Evolutionary conservation across 73 alveolate genomes (phyloP).

Genomic region (Paraurostyla sp.): DNA sequence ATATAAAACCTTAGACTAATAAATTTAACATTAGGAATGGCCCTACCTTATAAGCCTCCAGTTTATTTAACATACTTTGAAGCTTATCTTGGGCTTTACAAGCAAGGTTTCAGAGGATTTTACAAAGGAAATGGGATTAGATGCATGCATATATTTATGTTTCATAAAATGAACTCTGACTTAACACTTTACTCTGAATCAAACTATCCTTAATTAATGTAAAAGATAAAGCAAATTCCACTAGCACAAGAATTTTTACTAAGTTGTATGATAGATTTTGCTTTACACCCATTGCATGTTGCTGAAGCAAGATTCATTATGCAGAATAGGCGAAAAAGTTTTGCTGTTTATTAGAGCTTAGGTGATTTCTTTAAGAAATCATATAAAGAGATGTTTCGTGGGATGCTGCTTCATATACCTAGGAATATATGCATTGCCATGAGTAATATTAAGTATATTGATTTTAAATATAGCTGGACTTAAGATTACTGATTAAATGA

Average conservation of each 20-base stretch:
- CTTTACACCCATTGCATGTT: constrained; percentile 74
- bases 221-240: constrained; percentile 26
- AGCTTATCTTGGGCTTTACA: constrained; percentile 51
- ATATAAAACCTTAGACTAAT: background rate
- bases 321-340: constrained; percentile 54
- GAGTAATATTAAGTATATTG: background rate
- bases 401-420: constrained; percentile 71
- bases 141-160: constrained; percentile 66
- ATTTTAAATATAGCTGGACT: constrained; percentile 51
- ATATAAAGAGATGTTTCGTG: constrained; percentile 60
- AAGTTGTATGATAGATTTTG: constrained; percentile 59
- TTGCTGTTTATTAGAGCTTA: constrained; percentile 38
- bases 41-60: constrained; percentile 67
- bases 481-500: background rate
- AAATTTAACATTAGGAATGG: background rate
- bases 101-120: constrained; percentile 66
- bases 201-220: background rate
- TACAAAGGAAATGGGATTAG: constrained; percentile 79
- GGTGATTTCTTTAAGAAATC: constrained; percentile 43
- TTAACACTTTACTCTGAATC: constrained; percentile 3
- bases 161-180: constrained; percentile 48
- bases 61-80: constrained; percentile 57
- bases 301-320: constrained; percentile 79
- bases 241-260: constrained; percentile 14
- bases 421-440: constrained; percentile 68